phyloP scores from a whole-genome alignment of 441 rosid genomes.

The Eutrema salsugineum region DNA sequence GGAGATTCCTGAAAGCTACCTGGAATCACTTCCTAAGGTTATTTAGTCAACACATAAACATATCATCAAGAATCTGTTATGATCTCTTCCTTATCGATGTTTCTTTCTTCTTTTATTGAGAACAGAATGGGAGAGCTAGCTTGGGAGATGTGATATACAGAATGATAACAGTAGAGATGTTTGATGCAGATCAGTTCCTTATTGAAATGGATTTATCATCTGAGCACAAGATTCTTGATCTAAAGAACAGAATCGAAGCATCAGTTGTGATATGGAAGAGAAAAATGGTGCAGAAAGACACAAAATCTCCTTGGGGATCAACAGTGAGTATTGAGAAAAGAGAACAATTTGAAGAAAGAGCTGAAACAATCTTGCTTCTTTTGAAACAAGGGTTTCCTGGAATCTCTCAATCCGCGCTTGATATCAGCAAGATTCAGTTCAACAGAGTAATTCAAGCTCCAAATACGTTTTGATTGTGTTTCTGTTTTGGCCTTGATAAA shows the following conservation, averaged over 20 bases:
- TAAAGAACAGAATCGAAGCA: slow-evolving; percentile 89
- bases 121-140: slow-evolving; percentile 86
- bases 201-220: slow-evolving; percentile 67
- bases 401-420: slow-evolving; percentile 83
- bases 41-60: slow-evolving; percentile 1
- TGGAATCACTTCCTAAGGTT: slow-evolving; percentile 63
- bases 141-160: slow-evolving; percentile 80
- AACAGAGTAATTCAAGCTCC: slow-evolving; percentile 49
- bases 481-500: background rate
- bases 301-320: slow-evolving; percentile 79
- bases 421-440: slow-evolving; percentile 89
- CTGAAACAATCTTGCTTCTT: slow-evolving; percentile 81
- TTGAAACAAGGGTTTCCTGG: slow-evolving; percentile 86
- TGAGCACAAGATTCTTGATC: slow-evolving; percentile 83
- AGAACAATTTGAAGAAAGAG: slow-evolving; percentile 93
- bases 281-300: slow-evolving; percentile 81
- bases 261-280: slow-evolving; percentile 88
- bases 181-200: slow-evolving; percentile 76
- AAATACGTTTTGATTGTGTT: background rate
- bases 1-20: slow-evolving; percentile 54
- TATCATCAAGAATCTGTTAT: slow-evolving; percentile 11
- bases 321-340: slow-evolving; percentile 88
- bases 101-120: background rate
- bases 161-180: slow-evolving; percentile 77
- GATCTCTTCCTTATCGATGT: background rate